Evolutionary conservation across 805 yeast genomes (phyloP), one percentile per base, ranked within the genome.

Genomic region (Candida insectorum): DNA sequence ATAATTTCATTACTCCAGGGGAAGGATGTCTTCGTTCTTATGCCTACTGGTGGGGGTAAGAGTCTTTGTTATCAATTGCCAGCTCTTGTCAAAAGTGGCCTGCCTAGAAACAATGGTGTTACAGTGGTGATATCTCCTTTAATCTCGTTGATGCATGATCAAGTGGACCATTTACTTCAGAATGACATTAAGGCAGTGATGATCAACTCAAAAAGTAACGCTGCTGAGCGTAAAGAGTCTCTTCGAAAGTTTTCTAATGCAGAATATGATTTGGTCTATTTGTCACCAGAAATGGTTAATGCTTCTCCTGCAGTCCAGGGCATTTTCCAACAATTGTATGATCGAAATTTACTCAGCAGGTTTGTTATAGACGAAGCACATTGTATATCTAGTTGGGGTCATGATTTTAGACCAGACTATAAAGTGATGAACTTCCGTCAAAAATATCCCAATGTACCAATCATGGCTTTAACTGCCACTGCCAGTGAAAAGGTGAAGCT

Each of bases 31-130:
- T 87, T 93, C 61, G 97, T 93, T 2, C 66, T 93, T 47, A 91
- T 93, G 96, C 98, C 98, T 0, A 93, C 98, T 0, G 98, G 98
- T 24, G 98, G 98, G 31, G 98, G 98, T 31, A 93, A 93, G 54
- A 89, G 97, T 0, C 61, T 93, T 19, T 93, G 98, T 54, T 93
- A 89, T 58, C 98, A 93, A 58, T 67, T 93, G 23, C 97, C 98
- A 0, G 96, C 98, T 0, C 65, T 93, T 27, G 79, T 91, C 2
- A 67, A 70, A 26, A 68, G 81, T 2, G 96, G 96, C 1, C n/a
- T n/a, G n/a, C 96, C 96, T 1, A 67, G 56, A 15, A 85, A 95
- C 0, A 62, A 60, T 12, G 97, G 97, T 11, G 82, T 93, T 0
- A 87, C 97, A 0, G 75, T 93, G 24, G 98, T 93, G 5, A 77